Conservation (phyloP, 257 asterid genomes). For the Petunia secreta region DNA sequence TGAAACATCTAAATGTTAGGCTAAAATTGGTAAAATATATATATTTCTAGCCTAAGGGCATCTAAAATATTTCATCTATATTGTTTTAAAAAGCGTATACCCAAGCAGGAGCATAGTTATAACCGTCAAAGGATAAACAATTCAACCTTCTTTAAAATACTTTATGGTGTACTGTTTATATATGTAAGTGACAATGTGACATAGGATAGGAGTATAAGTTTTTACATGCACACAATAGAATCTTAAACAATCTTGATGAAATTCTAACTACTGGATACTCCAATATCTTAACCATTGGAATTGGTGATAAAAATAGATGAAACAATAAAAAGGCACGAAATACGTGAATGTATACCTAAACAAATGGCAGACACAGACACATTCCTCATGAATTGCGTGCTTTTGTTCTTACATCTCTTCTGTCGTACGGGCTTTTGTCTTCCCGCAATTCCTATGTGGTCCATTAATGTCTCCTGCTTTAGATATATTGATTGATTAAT, state of each 20-base stretch:
- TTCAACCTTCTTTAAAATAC: no score
- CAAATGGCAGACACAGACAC: slow-evolving; percentile 31
- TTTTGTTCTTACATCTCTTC: slow-evolving; percentile 3
- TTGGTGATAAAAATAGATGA: neutral
- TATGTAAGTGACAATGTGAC: no score
- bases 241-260: no score
- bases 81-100: neutral
- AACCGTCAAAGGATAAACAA: no score
- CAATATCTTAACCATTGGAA: neutral
- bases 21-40: no score
- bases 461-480: slow-evolving; percentile 8
- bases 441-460: neutral
- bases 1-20: no score
- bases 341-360: slow-evolving; percentile 11
- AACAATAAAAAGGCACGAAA: neutral
- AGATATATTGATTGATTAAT: neutral
- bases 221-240: no score
- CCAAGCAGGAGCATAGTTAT: neutral
- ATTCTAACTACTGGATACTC: no score
- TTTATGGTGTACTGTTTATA: no score
- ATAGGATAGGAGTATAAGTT: no score
- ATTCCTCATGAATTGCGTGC: slow-evolving; percentile 31
- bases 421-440: neutral
- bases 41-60: no score
- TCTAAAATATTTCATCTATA: neutral